Evolutionary conservation across 2,329 filamentous ascomycete species (phyloP), one percentile per base, ranked within the genome.

Genomic region (Amauroascus niger): DNA sequence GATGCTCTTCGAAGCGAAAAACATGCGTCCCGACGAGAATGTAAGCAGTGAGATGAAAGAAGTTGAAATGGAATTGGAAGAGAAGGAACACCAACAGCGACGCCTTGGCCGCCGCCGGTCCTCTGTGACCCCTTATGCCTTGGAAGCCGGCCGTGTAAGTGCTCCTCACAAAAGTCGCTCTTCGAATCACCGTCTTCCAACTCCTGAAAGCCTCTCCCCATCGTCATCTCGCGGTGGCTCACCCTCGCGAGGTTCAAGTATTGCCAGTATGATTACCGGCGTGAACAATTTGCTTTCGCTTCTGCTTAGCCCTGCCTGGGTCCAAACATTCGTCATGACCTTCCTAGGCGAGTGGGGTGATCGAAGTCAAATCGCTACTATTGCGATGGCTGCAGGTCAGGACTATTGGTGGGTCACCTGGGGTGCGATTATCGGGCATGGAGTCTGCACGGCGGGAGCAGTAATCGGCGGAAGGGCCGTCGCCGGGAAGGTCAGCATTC

Each of bases 341-440:
- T 98, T 98, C 73, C 74, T 98, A 28, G 93, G 93, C 39, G 93
- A 98, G 70, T 98, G 93, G 93, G 93, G 93, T 54, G 93, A 98
- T 65, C 83, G 93, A 61, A 95, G 88, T 67, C 93, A 98, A 73
- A 97, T 98, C 64, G 93, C 93, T 20, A 98, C 93, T 0, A 95
- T 98, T 66, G 93, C 93, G 52, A 98, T 98, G 93, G 93, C 93
- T 48, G 91, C 93, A 32, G 93, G 93, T 18, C 88, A 95, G 69
- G 93, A 98, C 68, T 98, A 97, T 70, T 97, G 91, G 91, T 96
- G 89, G 87, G 93, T 98, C 33, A 96, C 89, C 3, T 76, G 89
- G 45, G 93, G 93, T 55, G 91, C 93, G 1, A 81, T 93, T 33
- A 77, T 81, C 45, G 93, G 93, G 8, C 93, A 98, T 69, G 86